These are phyloP conservation scores for Scenedesmus sp. DNA, from an alignment of 163 green algal species.

Conservation along the genomic window DNA sequence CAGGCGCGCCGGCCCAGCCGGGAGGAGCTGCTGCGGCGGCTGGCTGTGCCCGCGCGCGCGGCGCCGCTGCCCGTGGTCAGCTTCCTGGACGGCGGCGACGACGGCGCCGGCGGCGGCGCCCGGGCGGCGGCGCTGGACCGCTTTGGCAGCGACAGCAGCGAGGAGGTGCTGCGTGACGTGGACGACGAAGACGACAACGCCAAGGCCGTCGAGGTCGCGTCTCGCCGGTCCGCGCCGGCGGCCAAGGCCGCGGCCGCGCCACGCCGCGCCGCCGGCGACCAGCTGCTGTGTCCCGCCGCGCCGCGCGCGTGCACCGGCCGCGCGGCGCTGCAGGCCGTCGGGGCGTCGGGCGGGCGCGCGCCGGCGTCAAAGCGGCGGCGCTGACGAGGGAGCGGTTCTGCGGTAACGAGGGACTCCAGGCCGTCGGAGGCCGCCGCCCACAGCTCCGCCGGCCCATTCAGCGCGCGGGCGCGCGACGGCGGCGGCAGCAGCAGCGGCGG, in stretches of 20 bases:
- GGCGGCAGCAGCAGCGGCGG: not conserved
- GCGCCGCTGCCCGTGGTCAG: not conserved
- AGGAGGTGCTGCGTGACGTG: conserved; percentile 24
- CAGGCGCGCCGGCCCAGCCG: not conserved
- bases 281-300: conserved; percentile 22
- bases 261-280: too few species aligned
- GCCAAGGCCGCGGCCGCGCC: too few species aligned
- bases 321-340: not conserved
- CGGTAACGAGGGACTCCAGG: too few species aligned
- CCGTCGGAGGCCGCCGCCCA: too few species aligned
- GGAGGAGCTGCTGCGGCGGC: not conserved
- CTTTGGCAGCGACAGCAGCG: conserved; percentile 41
- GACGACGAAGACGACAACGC: conserved; percentile 12
- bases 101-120: not conserved
- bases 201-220: not conserved
- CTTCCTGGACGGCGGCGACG: not conserved
- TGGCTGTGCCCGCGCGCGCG: not conserved
- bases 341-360: not conserved
- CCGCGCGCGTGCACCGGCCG: not conserved
- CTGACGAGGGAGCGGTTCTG: too few species aligned
- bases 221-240: too few species aligned
- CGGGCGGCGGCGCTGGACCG: conserved; percentile 6
- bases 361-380: too few species aligned
- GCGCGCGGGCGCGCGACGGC: too few species aligned
- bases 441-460: too few species aligned